phyloP scores from a whole-genome alignment of 768 basidiomycete species.

The Rubroboletus satanas region DNA sequence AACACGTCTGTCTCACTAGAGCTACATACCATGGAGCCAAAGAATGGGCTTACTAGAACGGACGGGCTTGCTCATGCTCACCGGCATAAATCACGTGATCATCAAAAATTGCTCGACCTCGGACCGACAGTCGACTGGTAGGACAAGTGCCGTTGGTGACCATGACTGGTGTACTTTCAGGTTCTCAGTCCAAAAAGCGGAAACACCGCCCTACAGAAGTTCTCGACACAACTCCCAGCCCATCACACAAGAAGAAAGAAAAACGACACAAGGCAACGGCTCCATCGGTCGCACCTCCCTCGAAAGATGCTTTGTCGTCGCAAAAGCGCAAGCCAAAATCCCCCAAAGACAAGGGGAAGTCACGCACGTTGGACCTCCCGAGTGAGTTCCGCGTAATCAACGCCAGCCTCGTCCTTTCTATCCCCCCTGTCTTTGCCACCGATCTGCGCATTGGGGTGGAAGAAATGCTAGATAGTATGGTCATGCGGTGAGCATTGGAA shows the following conservation, averaged over 20 bases:
- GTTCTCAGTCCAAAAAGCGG: constrained; percentile 44
- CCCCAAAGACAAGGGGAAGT: constrained; percentile 37
- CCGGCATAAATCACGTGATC: constrained; percentile 18
- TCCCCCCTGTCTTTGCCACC: constrained; percentile 77
- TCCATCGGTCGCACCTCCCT: background rate
- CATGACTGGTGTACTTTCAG: constrained; percentile 11
- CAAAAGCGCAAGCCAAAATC: constrained; percentile 23
- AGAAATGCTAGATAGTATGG: constrained; percentile 90
- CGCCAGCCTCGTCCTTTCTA: constrained; percentile 65
- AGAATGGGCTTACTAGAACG: background rate
- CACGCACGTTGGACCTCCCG: constrained; percentile 26
- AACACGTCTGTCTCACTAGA: background rate
- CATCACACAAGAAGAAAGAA: constrained; percentile 36
- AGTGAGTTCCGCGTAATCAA: constrained; percentile 60
- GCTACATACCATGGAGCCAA: constrained; percentile 21
- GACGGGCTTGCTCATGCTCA: background rate
- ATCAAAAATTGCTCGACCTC: constrained; percentile 9
- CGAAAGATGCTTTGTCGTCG: constrained; percentile 6
- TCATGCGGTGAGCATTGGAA: constrained; percentile 75
- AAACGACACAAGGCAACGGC: constrained; percentile 21
- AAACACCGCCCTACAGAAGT: constrained; percentile 37
- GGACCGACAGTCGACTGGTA: no score
- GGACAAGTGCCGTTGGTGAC: background rate
- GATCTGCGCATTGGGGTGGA: constrained; percentile 72
- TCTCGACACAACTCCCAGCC: constrained; percentile 18